Base-by-base conservation (phyloP, 306 rosid species). In the Prunus salicina region DNA sequence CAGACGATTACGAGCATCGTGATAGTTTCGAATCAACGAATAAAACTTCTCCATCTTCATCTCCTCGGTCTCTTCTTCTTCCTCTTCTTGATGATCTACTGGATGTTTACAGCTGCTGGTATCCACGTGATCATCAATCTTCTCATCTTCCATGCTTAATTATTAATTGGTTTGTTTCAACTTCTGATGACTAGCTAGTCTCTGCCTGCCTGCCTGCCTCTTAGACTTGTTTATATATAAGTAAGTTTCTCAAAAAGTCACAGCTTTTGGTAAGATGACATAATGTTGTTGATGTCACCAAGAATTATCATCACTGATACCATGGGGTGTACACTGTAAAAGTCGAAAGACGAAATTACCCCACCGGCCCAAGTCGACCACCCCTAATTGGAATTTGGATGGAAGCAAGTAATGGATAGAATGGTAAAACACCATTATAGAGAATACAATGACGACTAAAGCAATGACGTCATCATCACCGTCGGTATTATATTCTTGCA, bases 41-140 rank as follows among this genome's bases (percentile, higher is more conserved):
- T 32, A 64, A 34, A 64, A 64, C 50, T 64, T 64, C 69, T 64
- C 69, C 25, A 32, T 34, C 69, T 64, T 14, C 69, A 18, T 19
- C 49, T 64, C 69, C 25, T 64, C 69, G 25, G 15, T 34, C 24
- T 32, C 69, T 18, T 32, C 49, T 4, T 58, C 64, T 24, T 22
- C 64, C 10, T 22, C 30, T 6, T 27, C 13, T 28, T 41, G 20
- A 30, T 28, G 12, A 32, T 8, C 22, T 16, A 15, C 64, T 2
- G 22, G 8, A 58, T 24, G 22, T 63, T 8, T 16, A 8, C 43
- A 14, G 22, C 12, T 8, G 19, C 1, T 19, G 9, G 10, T 14
- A 28, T 28, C 67, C 69, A 18, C 2, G 3, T 3, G 49, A 9
- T 34, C 25, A 19, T 16, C 67, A 62, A 62, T 64, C 15, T 64